Percentiles rank a stretch among this genome's conserved stretches.
Conservation (phyloP, 768 basidiomycete genomes). For the Tylopilus vinaceipallidus region DNA sequence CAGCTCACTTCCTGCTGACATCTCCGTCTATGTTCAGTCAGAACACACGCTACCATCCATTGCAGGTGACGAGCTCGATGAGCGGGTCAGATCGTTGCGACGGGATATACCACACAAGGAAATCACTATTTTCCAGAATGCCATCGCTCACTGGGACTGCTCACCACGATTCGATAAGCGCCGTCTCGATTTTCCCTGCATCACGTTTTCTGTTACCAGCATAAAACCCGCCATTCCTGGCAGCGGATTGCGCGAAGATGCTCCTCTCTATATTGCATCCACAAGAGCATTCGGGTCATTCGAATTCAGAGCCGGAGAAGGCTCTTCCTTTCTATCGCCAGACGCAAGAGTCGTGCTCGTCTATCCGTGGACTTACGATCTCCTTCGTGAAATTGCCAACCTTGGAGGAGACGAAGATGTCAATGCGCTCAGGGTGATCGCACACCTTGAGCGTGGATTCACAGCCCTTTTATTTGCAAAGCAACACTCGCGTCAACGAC, state of each 20-base stretch:
- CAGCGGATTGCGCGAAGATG: not conserved
- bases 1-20: constrained; percentile 11
- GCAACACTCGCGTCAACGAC: not conserved
- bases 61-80: not conserved
- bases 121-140: not conserved
- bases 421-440: not conserved
- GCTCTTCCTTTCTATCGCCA: not conserved
- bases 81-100: not conserved
- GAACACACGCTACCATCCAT: not conserved
- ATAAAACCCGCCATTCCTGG: not conserved
- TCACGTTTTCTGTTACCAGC: constrained; percentile 4
- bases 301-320: not conserved
- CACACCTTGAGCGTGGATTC: constrained; percentile 10
- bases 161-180: constrained; percentile 5
- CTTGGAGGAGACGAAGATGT: not conserved
- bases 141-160: not conserved
- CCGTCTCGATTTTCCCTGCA: constrained; percentile 11
- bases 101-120: not conserved
- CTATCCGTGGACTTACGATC: constrained; percentile 12
- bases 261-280: not conserved
- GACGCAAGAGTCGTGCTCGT: constrained; percentile 2
- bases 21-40: constrained; percentile 11
- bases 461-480: constrained; percentile 6
- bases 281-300: constrained; percentile 3
- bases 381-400: not conserved